A percentile compares a stretch with the other conserved stretches of the same genome.
These are phyloP conservation scores for Xylaria sp. DNA, from an alignment of 495 filamentous ascomycete species.

Conservation along the genomic window DNA sequence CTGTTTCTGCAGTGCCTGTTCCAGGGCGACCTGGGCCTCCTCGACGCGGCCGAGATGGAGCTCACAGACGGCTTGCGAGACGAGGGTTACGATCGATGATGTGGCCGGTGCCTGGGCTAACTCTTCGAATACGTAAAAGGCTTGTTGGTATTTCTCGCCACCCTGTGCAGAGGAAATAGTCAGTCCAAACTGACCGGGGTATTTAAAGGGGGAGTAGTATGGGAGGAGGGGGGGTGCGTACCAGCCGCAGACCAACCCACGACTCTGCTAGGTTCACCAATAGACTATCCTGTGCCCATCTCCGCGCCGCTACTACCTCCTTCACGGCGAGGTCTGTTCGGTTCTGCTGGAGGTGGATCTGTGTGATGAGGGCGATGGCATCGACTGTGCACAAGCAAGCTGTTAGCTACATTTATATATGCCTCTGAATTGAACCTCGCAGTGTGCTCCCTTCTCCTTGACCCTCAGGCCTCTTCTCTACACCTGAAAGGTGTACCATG, in stretches of 20 bases:
- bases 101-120: constrained; percentile 84
- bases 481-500: not conserved
- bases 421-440: not conserved
- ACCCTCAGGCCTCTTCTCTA: no score
- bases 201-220: not conserved
- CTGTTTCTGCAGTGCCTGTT: constrained; percentile 78
- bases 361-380: constrained; percentile 76
- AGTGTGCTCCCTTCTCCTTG: constrained; percentile 22
- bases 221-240: constrained; percentile 55
- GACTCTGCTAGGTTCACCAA: constrained; percentile 94
- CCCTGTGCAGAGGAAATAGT: constrained; percentile 60
- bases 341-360: constrained; percentile 92
- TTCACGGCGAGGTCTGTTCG: constrained; percentile 87
- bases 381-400: constrained; percentile 48
- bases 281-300: constrained; percentile 94
- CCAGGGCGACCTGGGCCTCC: constrained; percentile 86
- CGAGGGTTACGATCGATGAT: constrained; percentile 69
- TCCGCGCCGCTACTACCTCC: constrained; percentile 85
- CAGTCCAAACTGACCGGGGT: not conserved
- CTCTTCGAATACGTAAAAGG: constrained; percentile 98
- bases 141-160: constrained; percentile 94
- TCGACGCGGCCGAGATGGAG: constrained; percentile 87
- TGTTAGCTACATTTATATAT: constrained; percentile 1
- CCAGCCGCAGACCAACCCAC: constrained; percentile 89
- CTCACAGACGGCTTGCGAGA: constrained; percentile 90